Percentiles rank a stretch among this genome's conserved stretches.
phyloP scores from a whole-genome alignment of 768 basidiomycete genomes.

The Lactarius pseudohatsudake region DNA sequence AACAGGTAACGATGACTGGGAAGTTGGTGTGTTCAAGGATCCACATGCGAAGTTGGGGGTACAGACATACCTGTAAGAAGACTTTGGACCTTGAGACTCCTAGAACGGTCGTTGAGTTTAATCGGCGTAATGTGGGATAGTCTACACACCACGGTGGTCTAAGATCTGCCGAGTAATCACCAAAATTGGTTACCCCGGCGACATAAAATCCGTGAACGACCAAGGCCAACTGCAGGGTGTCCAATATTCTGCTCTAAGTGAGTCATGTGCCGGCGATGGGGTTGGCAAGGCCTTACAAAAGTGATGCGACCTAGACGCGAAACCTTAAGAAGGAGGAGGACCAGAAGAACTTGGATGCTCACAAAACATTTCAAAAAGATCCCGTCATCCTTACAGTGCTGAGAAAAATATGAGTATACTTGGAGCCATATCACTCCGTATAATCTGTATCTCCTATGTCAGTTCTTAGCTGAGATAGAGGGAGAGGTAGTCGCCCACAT shows the following conservation, averaged over 20 bases:
- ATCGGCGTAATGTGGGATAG: not conserved
- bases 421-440: slow-evolving; percentile 15
- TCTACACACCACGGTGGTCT: slow-evolving; percentile 4
- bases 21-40: not conserved
- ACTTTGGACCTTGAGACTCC: slow-evolving; percentile 5
- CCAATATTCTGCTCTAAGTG: slow-evolving; percentile 1
- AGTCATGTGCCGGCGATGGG: not conserved
- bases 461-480: not conserved
- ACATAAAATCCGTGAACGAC: slow-evolving; percentile 10
- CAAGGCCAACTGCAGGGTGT: slow-evolving; percentile 1
- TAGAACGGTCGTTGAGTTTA: not conserved
- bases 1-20: not conserved
- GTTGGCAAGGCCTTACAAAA: slow-evolving; percentile 3
- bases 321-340: not conserved
- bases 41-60: not conserved
- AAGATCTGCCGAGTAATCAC: slow-evolving; percentile 2
- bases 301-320: slow-evolving; percentile 1
- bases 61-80: slow-evolving; percentile 4
- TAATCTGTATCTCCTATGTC: not conserved
- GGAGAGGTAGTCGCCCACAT: not conserved
- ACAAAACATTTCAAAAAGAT: slow-evolving; percentile 12
- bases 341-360: not conserved
- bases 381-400: not conserved
- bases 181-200: slow-evolving; percentile 10
- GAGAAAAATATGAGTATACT: slow-evolving; percentile 3